Base-by-base conservation (phyloP, 148 eudicot species). In the Suaeda aralocaspica region DNA sequence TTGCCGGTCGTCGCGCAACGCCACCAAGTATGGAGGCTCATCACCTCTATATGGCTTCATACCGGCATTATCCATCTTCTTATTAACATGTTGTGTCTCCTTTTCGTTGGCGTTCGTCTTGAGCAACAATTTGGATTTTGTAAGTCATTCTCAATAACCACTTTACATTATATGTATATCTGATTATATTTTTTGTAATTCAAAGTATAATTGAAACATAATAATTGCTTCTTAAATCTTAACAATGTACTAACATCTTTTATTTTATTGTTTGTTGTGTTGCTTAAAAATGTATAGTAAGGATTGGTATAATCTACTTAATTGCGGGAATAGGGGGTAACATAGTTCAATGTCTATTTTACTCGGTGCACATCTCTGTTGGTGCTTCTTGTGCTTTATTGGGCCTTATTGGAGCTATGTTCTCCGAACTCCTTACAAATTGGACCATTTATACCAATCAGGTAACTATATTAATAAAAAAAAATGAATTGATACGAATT, bases 331-430 rank as follows among this genome's bases (percentile, higher is more conserved):
- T 91, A 30, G 97, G 94, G 21, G 94, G 94, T 21, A 85, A 87
- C 62, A 52, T 91, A 44, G 70, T 81, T 34, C 82, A 94, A 14
- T 70, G 86, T 45, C 70, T 91, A 4, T 85, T 91, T 53, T 74
- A 82, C 41, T 81, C 64, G n/a, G 76, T 63, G 1, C 66, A 66
- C 49, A 80, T 87, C 5, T 83, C 90, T 18, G 90, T 88, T 71
- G 97, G 97, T 63, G 87, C 97, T 39, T 85, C 97, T 15, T 89
- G 94, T 59, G 92, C 97, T 52, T 81, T 91, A 18, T 84, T 88
- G 58, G 97, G 94, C 34, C 89, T 91, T 31, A 86, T 88, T 61
- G 97, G 97, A 29, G 87, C 97, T 13, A 87, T 91, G 97, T 86
- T 85, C 63, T 72, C 97, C 0, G 97, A 91, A 67, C 84, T 91